phyloP scores from a whole-genome alignment of 2,329 filamentous ascomycete species.

The Arthroderma sp. region DNA sequence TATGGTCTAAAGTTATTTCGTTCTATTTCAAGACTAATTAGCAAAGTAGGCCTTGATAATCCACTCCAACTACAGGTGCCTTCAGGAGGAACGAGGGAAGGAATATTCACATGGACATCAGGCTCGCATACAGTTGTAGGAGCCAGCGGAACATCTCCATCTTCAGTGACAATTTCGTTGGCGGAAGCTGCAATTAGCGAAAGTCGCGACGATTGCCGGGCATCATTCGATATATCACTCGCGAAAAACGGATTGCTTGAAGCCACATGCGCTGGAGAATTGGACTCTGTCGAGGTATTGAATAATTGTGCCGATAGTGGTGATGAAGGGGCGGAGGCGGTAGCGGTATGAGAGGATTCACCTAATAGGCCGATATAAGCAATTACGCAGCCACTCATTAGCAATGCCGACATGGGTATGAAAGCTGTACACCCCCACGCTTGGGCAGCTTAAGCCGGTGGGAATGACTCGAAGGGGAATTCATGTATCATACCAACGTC shows the following conservation, averaged over 20 bases:
- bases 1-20: too few relatives aligned
- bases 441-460: neutral
- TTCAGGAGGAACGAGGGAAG: too few relatives aligned
- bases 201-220: constrained; percentile 29
- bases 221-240: constrained; percentile 23
- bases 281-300: constrained; percentile 2
- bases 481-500: constrained; percentile 4
- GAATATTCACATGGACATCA: constrained; percentile 8
- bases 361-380: too few relatives aligned
- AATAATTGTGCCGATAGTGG: constrained; percentile 3
- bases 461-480: neutral
- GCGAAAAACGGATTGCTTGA: constrained; percentile 20
- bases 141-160: constrained; percentile 20
- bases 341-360: neutral
- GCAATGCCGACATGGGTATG: too few relatives aligned
- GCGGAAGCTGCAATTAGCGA: constrained; percentile 35
- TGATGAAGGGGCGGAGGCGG: constrained; percentile 1
- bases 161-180: constrained; percentile 32
- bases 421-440: too few relatives aligned
- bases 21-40: too few relatives aligned
- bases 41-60: too few relatives aligned
- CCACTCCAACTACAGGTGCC: too few relatives aligned
- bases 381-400: too few relatives aligned
- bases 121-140: constrained; percentile 16
- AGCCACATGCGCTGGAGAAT: constrained; percentile 18